These are phyloP conservation scores for Phaeotremella skinneri DNA, from an alignment of 768 basidiomycete genomes.

Conservation along the genomic window DNA sequence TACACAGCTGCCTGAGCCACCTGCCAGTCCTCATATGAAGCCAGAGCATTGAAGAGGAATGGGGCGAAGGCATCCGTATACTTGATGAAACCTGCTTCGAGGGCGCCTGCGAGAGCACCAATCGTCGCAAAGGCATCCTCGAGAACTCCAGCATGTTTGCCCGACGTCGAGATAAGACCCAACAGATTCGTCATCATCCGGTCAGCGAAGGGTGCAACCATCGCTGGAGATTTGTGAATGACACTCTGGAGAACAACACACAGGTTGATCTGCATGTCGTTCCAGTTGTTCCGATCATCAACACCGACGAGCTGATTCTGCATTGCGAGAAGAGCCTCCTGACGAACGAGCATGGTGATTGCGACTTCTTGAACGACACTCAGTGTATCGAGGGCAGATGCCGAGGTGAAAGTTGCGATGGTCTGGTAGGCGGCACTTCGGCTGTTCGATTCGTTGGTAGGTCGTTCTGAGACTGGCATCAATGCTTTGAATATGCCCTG, in stretches of 20 bases:
- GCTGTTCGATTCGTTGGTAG: conserved; percentile 84
- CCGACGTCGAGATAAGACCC: conserved; percentile 76
- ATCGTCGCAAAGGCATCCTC: conserved; percentile 96
- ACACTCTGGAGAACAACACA: conserved; percentile 69
- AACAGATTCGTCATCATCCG: conserved; percentile 91
- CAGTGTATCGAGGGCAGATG: conserved; percentile 75
- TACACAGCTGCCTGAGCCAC: conserved; percentile 94
- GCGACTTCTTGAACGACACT: conserved; percentile 76
- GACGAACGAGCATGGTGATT: conserved; percentile 77
- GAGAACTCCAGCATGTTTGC: conserved; percentile 88
- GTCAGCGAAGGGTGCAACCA: conserved; percentile 84
- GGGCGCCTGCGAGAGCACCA: conserved; percentile 64
- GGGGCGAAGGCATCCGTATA: conserved; percentile 35
- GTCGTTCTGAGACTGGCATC: conserved; percentile 80
- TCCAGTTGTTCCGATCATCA: conserved; percentile 98
- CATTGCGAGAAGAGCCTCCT: conserved; percentile 81
- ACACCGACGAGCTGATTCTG: conserved; percentile 90
- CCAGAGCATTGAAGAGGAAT: conserved; percentile 81
- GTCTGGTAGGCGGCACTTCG: conserved; percentile 96
- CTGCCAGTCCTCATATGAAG: conserved; percentile 90
- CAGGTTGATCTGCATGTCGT: conserved; percentile 92
- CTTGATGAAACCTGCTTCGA: conserved; percentile 34
- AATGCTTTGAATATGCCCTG: conserved; percentile 81
- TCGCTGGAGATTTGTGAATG: conserved; percentile 74
- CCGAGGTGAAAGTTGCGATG: conserved; percentile 78